Base-by-base conservation (phyloP, 2,329 filamentous ascomycete species). In the Hypoxylon sp. region DNA sequence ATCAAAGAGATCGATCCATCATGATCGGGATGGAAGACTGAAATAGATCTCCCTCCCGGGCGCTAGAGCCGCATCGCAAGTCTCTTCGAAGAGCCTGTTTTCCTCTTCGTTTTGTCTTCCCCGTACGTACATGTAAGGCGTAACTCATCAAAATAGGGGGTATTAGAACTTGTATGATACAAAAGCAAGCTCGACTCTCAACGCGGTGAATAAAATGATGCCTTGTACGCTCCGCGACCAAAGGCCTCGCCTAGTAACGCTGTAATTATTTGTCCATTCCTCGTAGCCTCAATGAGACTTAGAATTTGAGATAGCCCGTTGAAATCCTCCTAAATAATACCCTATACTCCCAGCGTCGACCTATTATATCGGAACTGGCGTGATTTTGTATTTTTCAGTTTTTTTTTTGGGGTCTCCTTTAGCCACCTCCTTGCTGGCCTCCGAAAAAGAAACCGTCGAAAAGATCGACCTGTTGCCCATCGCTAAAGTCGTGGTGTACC, bases 401-500 rank as follows among this genome's bases (percentile, higher is more conserved):
- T 56, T 27, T n/a, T 32, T 46, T 56, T 27, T n/a, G 14, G 14
- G 9, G 30, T 55, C 3, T 51, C 30, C 23, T 39, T 61, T 41
- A 65, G 3, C 71, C 70, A 12, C 75, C 75, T 4, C 79, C 77
- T 67, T 80, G 81, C 69, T 84, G 84, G 0, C 84, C 85, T 0
- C 89, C 89, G 75, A 91, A 91, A 80, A 91, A 91, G 75, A 92
- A 92, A 0, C 88, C 88, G 74, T 92, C 90, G 77, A 93, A 92
- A 0, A 90, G 84, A 63, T 91, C 87, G 73, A 91, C 83, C 74
- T 88, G 84, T 74, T 86, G 82, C 53, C 83, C 83, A 48, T 88
- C 85, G 62, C 82, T 82, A 63, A 84, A 90, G 71, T 91, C 89
- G 70, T 90, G 88, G 72, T 88, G 83, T 74, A 88, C 81, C 11